These are phyloP conservation scores for Wilcoxina mikolae DNA, from an alignment of 495 filamentous ascomycete species.

Conservation along the genomic window DNA sequence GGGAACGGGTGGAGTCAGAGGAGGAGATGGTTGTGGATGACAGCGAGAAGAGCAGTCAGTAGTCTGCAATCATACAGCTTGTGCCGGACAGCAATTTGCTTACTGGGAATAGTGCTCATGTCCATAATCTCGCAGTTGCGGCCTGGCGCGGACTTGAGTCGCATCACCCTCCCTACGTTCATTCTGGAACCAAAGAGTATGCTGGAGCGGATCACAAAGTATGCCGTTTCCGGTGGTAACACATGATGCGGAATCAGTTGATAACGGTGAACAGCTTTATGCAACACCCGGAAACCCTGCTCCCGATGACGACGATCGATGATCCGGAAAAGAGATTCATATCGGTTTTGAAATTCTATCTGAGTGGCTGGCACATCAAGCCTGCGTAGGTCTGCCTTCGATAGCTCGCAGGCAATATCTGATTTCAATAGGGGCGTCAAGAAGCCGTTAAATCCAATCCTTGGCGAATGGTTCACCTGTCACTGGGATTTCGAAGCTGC, in stretches of 20 bases:
- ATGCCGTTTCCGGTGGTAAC: conserved; percentile 20
- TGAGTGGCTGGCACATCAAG: conserved; percentile 98
- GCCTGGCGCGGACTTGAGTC: conserved; percentile 85
- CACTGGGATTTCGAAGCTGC: conserved; percentile 87
- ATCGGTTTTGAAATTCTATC: conserved; percentile 89
- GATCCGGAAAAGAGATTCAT: conserved; percentile 87
- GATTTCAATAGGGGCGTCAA: conserved; percentile 65
- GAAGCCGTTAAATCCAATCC: conserved; percentile 93
- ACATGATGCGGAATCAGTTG: not conserved
- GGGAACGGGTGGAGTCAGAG: conserved; percentile 11
- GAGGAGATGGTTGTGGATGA: conserved; percentile 29
- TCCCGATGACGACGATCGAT: conserved; percentile 72
- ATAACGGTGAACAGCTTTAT: conserved; percentile 58
- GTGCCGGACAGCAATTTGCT: conserved; percentile 7
- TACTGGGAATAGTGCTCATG: conserved; percentile 22
- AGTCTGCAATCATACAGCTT: not conserved
- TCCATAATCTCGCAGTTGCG: conserved; percentile 87
- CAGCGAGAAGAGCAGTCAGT: conserved; percentile 28
- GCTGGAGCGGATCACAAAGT: conserved; percentile 98
- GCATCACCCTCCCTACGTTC: conserved; percentile 90
- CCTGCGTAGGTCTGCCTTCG: conserved; percentile 54
- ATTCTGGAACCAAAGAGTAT: conserved; percentile 96
- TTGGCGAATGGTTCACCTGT: conserved; percentile 88
- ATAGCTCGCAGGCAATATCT: conserved; percentile 8
- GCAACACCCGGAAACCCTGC: conserved; percentile 92